A percentile compares a stretch with the other conserved stretches of the same genome.
phyloP scores from a whole-genome alignment of 805 yeast genomes.

The Ogataea dorogensis region DNA sequence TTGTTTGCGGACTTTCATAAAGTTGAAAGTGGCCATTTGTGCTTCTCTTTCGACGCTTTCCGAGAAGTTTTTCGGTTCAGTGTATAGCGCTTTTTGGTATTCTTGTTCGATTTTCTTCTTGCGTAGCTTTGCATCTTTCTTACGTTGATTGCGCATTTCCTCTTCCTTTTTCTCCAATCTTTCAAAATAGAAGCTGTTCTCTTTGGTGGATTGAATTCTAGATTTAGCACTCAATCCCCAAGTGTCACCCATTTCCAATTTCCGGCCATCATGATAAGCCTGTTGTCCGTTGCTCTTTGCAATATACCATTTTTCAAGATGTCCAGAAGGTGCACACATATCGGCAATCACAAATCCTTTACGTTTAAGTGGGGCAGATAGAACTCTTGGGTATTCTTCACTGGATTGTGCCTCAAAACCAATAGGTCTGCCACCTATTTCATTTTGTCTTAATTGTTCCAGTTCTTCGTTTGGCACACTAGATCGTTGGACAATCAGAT shows the following conservation, averaged over 20 bases:
- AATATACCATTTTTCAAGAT: constrained; percentile 82
- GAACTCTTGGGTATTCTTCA: constrained; percentile 67
- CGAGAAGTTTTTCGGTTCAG: constrained; percentile 24
- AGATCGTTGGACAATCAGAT: constrained; percentile 67
- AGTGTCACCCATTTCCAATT: constrained; percentile 76
- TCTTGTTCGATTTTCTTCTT: constrained; percentile 26
- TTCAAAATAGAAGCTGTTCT: constrained; percentile 30
- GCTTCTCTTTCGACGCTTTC: constrained; percentile 24
- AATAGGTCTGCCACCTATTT: constrained; percentile 18
- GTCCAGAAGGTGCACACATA: constrained; percentile 77
- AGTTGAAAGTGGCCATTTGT: constrained; percentile 28
- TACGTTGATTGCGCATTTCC: constrained; percentile 25
- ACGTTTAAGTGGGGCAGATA: constrained; percentile 68
- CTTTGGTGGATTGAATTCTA: constrained; percentile 37
- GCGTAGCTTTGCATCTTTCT: constrained; percentile 24
- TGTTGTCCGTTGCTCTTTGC: constrained; percentile 74
- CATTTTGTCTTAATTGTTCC: constrained; percentile 18
- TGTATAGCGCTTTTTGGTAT: constrained; percentile 25
- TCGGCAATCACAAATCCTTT: constrained; percentile 81
- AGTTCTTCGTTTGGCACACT: constrained; percentile 35
- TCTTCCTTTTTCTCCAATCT: constrained; percentile 37
- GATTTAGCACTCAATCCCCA: constrained; percentile 78
- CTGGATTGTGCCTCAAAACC: constrained; percentile 30
- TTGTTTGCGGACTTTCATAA: constrained; percentile 29
- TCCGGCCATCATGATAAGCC: constrained; percentile 86